Evolutionary conservation across 441 rosid species (phyloP).

Genomic region (Arabidopsis lyrata): DNA sequence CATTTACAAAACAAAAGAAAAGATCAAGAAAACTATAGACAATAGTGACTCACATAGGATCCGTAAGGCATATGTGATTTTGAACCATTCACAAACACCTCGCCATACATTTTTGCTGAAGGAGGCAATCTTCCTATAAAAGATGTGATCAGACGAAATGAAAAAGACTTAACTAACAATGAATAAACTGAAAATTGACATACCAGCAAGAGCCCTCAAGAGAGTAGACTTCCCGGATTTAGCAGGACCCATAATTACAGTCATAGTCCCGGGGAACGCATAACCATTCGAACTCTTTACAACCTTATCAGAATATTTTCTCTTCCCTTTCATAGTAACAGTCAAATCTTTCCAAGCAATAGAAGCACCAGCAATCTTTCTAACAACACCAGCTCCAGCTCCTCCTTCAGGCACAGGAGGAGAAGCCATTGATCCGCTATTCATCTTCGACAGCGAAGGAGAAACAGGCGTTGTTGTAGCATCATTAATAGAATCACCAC

Average conservation of each 20-base stretch:
- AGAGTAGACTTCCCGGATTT: slow-evolving; percentile 96
- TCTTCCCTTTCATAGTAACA: slow-evolving; percentile 85
- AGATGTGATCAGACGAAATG: slow-evolving; percentile 30
- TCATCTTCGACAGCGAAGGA: slow-evolving; percentile 86
- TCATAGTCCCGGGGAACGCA: slow-evolving; percentile 97
- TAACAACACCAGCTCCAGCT: slow-evolving; percentile 55
- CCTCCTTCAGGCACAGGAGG: slow-evolving; percentile 68
- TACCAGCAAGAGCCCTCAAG: slow-evolving; percentile 96
- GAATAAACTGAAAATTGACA: background rate
- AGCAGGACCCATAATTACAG: slow-evolving; percentile 99
- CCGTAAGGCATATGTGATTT: slow-evolving; percentile 83
- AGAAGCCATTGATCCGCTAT: slow-evolving; percentile 88
- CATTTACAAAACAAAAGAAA: background rate
- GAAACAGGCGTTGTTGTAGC: slow-evolving; percentile 67
- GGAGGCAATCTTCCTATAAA: slow-evolving; percentile 81
- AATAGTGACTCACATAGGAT: slow-evolving; percentile 77
- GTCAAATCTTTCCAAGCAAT: slow-evolving; percentile 97
- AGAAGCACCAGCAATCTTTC: slow-evolving; percentile 90
- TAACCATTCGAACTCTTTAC: slow-evolving; percentile 94
- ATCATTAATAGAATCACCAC: slow-evolving; percentile 69
- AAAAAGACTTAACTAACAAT: background rate
- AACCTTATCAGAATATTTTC: slow-evolving; percentile 91
- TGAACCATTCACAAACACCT: slow-evolving; percentile 85
- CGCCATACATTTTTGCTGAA: slow-evolving; percentile 84
- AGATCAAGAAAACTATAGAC: slow-evolving; percentile 14